A percentile compares a stretch with the other conserved stretches of the same genome.
Evolutionary conservation across 305 asterid genomes (phyloP).

Genomic region (Lippia alba): DNA sequence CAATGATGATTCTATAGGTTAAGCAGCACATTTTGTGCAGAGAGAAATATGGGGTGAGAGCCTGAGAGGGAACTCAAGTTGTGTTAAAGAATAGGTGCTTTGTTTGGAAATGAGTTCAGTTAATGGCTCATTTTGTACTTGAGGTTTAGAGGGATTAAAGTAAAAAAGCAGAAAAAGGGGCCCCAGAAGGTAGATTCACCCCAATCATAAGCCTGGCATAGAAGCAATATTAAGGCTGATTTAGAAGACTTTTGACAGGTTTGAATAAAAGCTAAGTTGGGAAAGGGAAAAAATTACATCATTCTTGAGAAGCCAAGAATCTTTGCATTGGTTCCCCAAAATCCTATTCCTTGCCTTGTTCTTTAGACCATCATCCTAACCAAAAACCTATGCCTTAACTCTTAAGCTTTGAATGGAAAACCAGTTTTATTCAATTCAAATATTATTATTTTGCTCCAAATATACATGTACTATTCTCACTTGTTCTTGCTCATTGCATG

Average conservation of each 20-base stretch:
- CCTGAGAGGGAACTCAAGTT: neutral
- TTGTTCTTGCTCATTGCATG: too few relatives aligned
- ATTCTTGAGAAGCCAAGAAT: slow-evolving; percentile 80
- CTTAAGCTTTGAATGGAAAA: too few relatives aligned
- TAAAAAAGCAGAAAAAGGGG: slow-evolving; percentile 52
- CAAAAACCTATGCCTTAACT: too few relatives aligned
- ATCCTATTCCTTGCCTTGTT: slow-evolving; percentile 47
- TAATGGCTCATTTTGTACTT: slow-evolving; percentile 41
- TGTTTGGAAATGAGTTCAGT: slow-evolving; percentile 38
- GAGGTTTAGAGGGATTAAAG: slow-evolving; percentile 58
- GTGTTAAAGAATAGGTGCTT: slow-evolving; percentile 40
- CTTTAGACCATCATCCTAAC: slow-evolving; percentile 63
- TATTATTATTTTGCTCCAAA: too few relatives aligned
- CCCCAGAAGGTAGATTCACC: slow-evolving; percentile 61
- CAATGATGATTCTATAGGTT: slow-evolving; percentile 45
- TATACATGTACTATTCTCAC: too few relatives aligned
- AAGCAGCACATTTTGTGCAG: slow-evolving; percentile 49
- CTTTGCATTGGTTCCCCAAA: slow-evolving; percentile 57
- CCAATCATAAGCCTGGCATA: slow-evolving; percentile 75
- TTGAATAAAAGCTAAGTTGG: slow-evolving; percentile 62
- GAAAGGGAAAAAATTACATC: slow-evolving; percentile 42
- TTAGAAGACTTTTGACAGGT: slow-evolving; percentile 70
- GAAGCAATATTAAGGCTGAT: slow-evolving; percentile 83
- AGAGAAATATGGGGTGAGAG: slow-evolving; percentile 20
- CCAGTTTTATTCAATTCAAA: too few relatives aligned